These are phyloP conservation scores for Talaromyces amestolkiae DNA, from an alignment of 2,329 filamentous ascomycete species.

Conservation along the genomic window DNA sequence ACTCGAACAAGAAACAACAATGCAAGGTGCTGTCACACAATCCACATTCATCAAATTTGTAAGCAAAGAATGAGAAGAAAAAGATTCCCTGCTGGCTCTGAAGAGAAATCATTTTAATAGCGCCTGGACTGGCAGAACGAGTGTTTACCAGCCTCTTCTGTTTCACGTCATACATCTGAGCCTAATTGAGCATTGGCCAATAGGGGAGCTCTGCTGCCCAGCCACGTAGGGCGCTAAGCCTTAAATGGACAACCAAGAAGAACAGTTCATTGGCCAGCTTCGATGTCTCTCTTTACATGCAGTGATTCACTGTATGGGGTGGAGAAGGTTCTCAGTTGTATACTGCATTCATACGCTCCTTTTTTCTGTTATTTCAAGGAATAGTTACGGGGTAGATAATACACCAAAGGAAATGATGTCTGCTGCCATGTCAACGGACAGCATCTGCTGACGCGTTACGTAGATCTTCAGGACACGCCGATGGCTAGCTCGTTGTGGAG, in stretches of 20 bases:
- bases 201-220: neutral
- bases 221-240: conserved; percentile 6
- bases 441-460: neutral
- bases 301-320: neutral
- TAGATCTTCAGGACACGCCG: neutral
- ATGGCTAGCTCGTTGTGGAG: neutral
- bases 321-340: neutral
- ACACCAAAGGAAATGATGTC: neutral
- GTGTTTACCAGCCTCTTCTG: conserved; percentile 11
- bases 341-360: neutral
- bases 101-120: neutral
- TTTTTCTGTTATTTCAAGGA: neutral
- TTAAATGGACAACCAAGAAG: neutral
- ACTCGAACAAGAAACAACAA: neutral
- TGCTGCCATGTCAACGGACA: neutral
- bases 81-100: too few species aligned
- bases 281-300: neutral
- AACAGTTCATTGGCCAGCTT: neutral
- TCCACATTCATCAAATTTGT: neutral
- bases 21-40: neutral
- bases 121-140: neutral
- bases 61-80: neutral
- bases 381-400: neutral
- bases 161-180: conserved; percentile 1
- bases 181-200: neutral